Evolutionary conservation across 2,329 filamentous ascomycete species (phyloP).

Genomic region (Diplodia scrobiculata): DNA sequence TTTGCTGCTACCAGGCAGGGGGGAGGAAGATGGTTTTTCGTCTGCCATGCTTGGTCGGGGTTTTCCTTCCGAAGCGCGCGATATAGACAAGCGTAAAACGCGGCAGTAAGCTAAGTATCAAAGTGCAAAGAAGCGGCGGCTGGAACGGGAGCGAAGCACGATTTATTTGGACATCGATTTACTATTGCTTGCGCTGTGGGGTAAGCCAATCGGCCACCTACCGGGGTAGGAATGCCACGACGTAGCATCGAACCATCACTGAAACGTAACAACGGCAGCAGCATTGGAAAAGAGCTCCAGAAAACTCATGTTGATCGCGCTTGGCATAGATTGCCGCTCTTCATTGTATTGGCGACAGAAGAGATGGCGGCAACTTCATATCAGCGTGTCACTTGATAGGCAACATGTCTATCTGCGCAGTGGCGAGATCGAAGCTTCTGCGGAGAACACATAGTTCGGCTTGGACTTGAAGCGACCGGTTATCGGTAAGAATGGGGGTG

Average conservation of each 20-base stretch:
- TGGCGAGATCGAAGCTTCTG: slow-evolving; percentile 15
- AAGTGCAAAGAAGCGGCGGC: not conserved
- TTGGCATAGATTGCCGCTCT: slow-evolving; percentile 17
- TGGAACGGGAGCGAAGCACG: not conserved
- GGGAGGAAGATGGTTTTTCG: not conserved
- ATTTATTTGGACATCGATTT: not conserved
- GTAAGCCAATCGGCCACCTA: not conserved
- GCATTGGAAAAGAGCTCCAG: not conserved
- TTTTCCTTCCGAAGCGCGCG: not conserved
- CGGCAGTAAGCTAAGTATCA: not conserved
- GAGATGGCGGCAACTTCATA: not conserved
- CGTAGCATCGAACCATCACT: not conserved
- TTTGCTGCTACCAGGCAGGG: not conserved
- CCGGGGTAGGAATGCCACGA: not conserved
- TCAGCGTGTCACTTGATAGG: slow-evolving; percentile 14
- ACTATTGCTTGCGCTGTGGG: not conserved
- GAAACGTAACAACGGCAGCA: not conserved
- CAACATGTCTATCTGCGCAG: not conserved
- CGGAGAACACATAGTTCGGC: slow-evolving; percentile 8
- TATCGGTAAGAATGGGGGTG: slow-evolving; percentile 21
- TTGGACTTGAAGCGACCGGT: slow-evolving; percentile 9
- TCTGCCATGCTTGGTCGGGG: not conserved
- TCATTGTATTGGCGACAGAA: slow-evolving; percentile 11
- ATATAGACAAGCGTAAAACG: not conserved
- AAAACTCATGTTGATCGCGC: not conserved